Conservation (phyloP, 208 protist species). For the Kentomonas sorsogonicus region DNA sequence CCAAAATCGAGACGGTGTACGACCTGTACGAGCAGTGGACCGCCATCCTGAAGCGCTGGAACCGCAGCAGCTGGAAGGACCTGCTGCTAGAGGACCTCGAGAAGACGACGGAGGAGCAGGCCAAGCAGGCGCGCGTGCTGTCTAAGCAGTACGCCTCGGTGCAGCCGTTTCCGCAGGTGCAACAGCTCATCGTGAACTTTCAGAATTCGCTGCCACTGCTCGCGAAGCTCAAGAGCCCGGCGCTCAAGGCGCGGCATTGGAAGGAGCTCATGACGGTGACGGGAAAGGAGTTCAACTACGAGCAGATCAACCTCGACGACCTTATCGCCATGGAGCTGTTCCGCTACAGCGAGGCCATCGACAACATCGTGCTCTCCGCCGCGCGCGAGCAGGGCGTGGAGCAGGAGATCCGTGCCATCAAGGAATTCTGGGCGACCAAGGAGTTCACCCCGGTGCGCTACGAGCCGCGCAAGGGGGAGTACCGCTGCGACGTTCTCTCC, state of each 20-base stretch:
- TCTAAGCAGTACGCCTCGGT: conserved; percentile 84
- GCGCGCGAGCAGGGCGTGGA: conserved; percentile 96
- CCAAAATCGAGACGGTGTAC: conserved; percentile 90
- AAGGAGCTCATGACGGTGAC: conserved; percentile 95
- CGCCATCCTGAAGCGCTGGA: conserved; percentile 91
- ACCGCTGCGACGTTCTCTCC: conserved; percentile 90
- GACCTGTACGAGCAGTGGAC: conserved; percentile 92
- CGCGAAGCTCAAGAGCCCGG: conserved; percentile 94
- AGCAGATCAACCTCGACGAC: conserved; percentile 95
- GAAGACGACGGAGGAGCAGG: conserved; percentile 90
- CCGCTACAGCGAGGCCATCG: conserved; percentile 92
- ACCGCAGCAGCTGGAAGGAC: conserved; percentile 95
- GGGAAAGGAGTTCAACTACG: conserved; percentile 92
- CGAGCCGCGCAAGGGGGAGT: conserved; percentile 81
- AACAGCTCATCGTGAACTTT: conserved; percentile 94
- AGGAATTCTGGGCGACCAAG: conserved; percentile 92
- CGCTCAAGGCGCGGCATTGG: conserved; percentile 97
- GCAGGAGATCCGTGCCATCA: conserved; percentile 91
- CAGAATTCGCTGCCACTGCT: conserved; percentile 95
- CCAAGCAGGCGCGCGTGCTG: conserved; percentile 78
- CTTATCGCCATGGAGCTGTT: conserved; percentile 97
- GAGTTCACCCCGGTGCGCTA: conserved; percentile 89
- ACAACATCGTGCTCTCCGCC: conserved; percentile 90
- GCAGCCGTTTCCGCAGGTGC: conserved; percentile 82
- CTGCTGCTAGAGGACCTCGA: conserved; percentile 94